Evolutionary conservation across 192 early-diverging fungal genomes (phyloP).

Genomic region (Backusella mclennaniae): DNA sequence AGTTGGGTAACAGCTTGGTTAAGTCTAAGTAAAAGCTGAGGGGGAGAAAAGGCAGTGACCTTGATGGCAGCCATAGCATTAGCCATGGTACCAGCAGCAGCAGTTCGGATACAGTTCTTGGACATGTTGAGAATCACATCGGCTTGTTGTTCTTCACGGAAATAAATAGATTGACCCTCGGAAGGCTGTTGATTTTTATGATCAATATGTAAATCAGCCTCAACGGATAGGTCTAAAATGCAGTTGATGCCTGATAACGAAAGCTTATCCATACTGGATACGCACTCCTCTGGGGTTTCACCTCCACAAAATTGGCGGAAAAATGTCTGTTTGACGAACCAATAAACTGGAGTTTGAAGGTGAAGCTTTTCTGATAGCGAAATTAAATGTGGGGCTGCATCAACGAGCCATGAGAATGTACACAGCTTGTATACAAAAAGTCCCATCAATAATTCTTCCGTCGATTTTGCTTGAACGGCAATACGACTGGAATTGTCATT

Average conservation of each 20-base stretch:
- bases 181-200: conserved; percentile 27
- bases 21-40: conserved; percentile 58
- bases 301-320: conserved; percentile 92
- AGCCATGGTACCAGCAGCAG: conserved; percentile 43
- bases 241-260: conserved; percentile 63
- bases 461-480: conserved; percentile 51
- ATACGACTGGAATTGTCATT: conserved; percentile 37
- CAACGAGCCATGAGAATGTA: conserved; percentile 55
- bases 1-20: conserved; percentile 43
- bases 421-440: conserved; percentile 69
- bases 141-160: conserved; percentile 34
- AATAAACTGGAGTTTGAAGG: conserved; percentile 52
- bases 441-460: conserved; percentile 58
- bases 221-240: conserved; percentile 85
- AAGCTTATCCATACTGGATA: conserved; percentile 74
- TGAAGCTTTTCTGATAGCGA: conserved; percentile 50
- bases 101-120: conserved; percentile 71
- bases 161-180: conserved; percentile 44
- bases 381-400: conserved; percentile 55
- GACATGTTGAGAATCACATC: conserved; percentile 67
- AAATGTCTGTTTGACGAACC: conserved; percentile 80
- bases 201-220: conserved; percentile 74
- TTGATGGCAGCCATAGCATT: conserved; percentile 84
- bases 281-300: conserved; percentile 79
- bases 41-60: conserved; percentile 81